Evolutionary conservation across 441 rosid species (phyloP).

Genomic region (Brassica balearica): DNA sequence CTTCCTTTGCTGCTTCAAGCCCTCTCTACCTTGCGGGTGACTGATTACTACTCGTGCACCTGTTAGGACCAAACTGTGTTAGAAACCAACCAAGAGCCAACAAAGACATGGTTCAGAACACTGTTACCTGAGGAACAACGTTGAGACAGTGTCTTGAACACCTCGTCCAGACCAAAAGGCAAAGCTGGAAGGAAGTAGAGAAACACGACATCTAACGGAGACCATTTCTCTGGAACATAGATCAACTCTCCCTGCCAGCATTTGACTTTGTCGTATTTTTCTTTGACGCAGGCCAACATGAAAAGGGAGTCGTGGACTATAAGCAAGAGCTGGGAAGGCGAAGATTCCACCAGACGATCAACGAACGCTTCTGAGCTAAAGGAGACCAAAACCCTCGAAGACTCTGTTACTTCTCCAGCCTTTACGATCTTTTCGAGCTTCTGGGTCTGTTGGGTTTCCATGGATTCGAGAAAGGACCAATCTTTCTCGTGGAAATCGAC

Average conservation of each 20-base stretch:
- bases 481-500: slow-evolving; percentile 79
- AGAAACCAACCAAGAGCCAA: slow-evolving; percentile 21
- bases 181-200: slow-evolving; percentile 85
- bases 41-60: slow-evolving; percentile 86
- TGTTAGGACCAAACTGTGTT: slow-evolving; percentile 34
- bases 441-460: slow-evolving; percentile 48
- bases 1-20: slow-evolving; percentile 64
- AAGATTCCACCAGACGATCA: slow-evolving; percentile 66
- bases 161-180: slow-evolving; percentile 67
- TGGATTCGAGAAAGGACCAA: slow-evolving; percentile 88
- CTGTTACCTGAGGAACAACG: slow-evolving; percentile 70
- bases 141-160: slow-evolving; percentile 57
- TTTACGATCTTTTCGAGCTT: slow-evolving; percentile 63
- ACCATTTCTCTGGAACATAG: slow-evolving; percentile 84
- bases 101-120: slow-evolving; percentile 30
- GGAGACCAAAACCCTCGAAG: slow-evolving; percentile 78
- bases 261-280: slow-evolving; percentile 74
- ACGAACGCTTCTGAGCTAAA: slow-evolving; percentile 75
- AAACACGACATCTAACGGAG: slow-evolving; percentile 76
- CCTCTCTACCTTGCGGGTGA: slow-evolving; percentile 82
- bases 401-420: slow-evolving; percentile 63
- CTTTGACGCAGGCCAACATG: slow-evolving; percentile 73
- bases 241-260: slow-evolving; percentile 97
- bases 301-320: slow-evolving; percentile 88
- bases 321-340: slow-evolving; percentile 62